Conservation (phyloP, 2,329 filamentous ascomycete species). For the Ophiocordyceps camponoti-leonardi region DNA sequence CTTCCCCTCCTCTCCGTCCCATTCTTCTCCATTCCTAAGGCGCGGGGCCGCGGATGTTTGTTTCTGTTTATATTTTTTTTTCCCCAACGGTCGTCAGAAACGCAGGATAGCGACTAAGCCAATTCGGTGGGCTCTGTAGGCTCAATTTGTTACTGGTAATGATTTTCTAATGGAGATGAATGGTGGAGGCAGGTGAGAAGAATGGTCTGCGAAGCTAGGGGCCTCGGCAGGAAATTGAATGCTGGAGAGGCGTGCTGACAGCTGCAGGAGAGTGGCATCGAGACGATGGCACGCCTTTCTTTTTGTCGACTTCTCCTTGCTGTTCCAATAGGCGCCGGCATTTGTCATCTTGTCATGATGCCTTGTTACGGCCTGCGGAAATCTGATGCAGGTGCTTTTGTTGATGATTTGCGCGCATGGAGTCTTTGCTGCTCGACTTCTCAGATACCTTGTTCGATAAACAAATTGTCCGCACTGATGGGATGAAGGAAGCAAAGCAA, state of each 20-base stretch:
- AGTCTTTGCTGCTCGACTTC: constrained; percentile 10
- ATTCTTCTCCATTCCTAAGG: neutral
- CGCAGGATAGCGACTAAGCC: neutral
- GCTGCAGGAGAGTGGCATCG: neutral
- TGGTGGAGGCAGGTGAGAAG: neutral
- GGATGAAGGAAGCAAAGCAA: constrained; percentile 9
- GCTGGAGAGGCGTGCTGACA: neutral
- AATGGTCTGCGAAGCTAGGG: neutral
- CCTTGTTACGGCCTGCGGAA: constrained; percentile 1
- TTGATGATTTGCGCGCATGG: constrained; percentile 6
- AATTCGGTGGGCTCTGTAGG: neutral
- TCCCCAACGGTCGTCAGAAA: neutral
- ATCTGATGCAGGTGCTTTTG: constrained; percentile 9
- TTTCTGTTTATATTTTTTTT: neutral
- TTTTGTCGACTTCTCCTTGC: neutral
- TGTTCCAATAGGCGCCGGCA: no score
- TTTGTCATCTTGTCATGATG: constrained; percentile 12
- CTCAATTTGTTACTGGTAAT: neutral
- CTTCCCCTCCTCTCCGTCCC: no score
- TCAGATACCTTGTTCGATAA: constrained; percentile 47
- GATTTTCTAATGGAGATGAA: neutral
- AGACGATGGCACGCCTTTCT: neutral
- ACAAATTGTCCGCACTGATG: constrained; percentile 13
- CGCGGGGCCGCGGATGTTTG: neutral
- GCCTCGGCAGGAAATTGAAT: neutral